Conservation (phyloP, 176 grass and related monocot genomes). For the Areca catechu region DNA sequence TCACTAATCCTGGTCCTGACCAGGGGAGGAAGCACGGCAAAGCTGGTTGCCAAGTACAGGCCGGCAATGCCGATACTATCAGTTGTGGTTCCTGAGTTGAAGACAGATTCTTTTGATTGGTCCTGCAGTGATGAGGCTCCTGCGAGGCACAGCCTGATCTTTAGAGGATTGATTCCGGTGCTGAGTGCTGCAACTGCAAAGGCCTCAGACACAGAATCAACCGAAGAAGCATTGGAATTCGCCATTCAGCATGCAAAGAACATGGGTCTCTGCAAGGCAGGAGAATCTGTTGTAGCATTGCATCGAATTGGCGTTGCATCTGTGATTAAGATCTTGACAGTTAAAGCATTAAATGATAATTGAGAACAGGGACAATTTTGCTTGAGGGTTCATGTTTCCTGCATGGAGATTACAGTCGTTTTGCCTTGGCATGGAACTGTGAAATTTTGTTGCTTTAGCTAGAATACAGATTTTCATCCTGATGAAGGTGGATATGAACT, state of each 20-base stretch:
- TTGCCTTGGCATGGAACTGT: too few relatives aligned
- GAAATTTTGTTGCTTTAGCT: too few relatives aligned
- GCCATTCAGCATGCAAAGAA: slow-evolving; percentile 57
- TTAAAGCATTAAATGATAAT: slow-evolving; percentile 16
- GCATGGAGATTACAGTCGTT: too few relatives aligned
- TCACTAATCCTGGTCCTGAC: slow-evolving; percentile 80
- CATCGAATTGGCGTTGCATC: slow-evolving; percentile 51
- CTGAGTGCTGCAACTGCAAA: slow-evolving; percentile 43
- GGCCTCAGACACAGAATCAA: slow-evolving; percentile 62
- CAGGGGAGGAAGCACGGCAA: slow-evolving; percentile 65
- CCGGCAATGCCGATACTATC: slow-evolving; percentile 57
- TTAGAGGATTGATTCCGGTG: slow-evolving; percentile 57
- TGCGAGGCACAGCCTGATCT: slow-evolving; percentile 65
- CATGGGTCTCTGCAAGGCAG: slow-evolving; percentile 43
- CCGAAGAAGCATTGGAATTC: slow-evolving; percentile 46
- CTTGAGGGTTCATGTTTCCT: slow-evolving; percentile 17
- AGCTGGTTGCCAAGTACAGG: slow-evolving; percentile 71
- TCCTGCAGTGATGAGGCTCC: slow-evolving; percentile 73
- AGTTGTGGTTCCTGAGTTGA: slow-evolving; percentile 46
- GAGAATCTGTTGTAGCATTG: slow-evolving; percentile 62
- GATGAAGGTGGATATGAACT: too few relatives aligned
- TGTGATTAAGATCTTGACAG: slow-evolving; percentile 52
- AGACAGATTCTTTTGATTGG: slow-evolving; percentile 60
- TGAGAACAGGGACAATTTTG: slow-evolving; percentile 28
- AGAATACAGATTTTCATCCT: too few relatives aligned